A percentile compares a stretch with the other conserved stretches of the same genome.
Conservation (phyloP, 805 yeast genomes). For the Saccharomycopsis vini region DNA sequence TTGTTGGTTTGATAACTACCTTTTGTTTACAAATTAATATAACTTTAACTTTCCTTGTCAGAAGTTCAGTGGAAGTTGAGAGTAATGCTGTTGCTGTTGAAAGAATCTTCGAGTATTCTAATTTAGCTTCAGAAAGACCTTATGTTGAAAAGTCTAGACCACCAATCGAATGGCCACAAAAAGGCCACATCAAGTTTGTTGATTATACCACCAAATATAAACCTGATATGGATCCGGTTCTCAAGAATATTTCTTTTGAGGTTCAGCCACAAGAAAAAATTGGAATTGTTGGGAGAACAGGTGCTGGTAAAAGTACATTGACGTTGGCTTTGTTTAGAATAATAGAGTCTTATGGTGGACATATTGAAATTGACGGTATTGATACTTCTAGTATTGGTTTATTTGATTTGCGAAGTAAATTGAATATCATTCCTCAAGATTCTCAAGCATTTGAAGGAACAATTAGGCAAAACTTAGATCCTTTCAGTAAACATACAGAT, state of each 20-base stretch:
- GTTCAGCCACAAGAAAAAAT: slow-evolving; percentile 51
- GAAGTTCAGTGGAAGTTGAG: slow-evolving; percentile 56
- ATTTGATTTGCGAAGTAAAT: slow-evolving; percentile 43
- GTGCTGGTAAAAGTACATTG: slow-evolving; percentile 64
- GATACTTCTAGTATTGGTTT: slow-evolving; percentile 46
- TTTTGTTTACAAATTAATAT: slow-evolving; percentile 51
- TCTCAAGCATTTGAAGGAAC: slow-evolving; percentile 62
- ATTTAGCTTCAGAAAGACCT: slow-evolving; percentile 37
- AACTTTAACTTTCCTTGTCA: slow-evolving; percentile 47
- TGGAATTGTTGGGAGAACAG: slow-evolving; percentile 73
- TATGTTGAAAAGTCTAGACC: slow-evolving; percentile 41
- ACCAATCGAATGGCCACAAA: slow-evolving; percentile 42
- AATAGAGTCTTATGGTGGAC: slow-evolving; percentile 48
- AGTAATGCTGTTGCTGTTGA: slow-evolving; percentile 59
- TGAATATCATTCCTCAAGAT: slow-evolving; percentile 62
- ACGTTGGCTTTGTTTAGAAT: slow-evolving; percentile 54
- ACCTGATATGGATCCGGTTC: slow-evolving; percentile 49
- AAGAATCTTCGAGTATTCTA: slow-evolving; percentile 53
- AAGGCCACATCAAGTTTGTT: slow-evolving; percentile 41
- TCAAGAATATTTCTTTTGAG: slow-evolving; percentile 37
- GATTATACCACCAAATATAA: slow-evolving; percentile 53
- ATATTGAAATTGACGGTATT: slow-evolving; percentile 46
- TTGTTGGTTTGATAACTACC: slow-evolving; percentile 57
- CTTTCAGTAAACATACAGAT: slow-evolving; percentile 41
- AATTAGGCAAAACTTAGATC: slow-evolving; percentile 54